These are phyloP conservation scores for Tricholoma sp. DNA, from an alignment of 768 basidiomycete species.

Conservation along the genomic window DNA sequence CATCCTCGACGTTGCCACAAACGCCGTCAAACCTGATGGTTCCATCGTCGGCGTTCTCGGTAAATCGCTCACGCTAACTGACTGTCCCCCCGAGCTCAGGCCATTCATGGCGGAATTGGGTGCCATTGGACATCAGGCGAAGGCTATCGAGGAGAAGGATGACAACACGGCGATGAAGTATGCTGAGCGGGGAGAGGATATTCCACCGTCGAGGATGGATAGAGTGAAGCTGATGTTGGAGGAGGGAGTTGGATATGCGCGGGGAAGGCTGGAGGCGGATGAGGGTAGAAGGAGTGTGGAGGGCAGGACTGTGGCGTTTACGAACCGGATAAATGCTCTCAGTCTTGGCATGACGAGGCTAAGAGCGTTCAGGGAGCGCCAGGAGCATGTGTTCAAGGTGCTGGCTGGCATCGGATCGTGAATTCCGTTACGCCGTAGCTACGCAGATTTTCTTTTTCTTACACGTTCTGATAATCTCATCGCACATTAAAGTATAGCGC, in stretches of 20 bases:
- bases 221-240: constrained; percentile 52
- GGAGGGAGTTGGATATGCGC: constrained; percentile 47
- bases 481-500: background rate
- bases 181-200: constrained; percentile 29
- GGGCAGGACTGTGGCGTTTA: constrained; percentile 63
- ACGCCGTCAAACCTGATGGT: constrained; percentile 43
- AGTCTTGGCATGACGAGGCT: constrained; percentile 67
- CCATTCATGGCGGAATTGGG: constrained; percentile 69
- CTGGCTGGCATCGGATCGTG: constrained; percentile 42
- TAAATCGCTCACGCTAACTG: constrained; percentile 44
- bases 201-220: constrained; percentile 48
- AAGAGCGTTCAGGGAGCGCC: constrained; percentile 66
- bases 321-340: constrained; percentile 72
- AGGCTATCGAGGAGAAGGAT: constrained; percentile 50
- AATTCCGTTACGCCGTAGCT: background rate
- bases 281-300: constrained; percentile 47
- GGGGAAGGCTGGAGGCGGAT: constrained; percentile 19
- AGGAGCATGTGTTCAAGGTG: constrained; percentile 66
- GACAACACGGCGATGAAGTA: constrained; percentile 42
- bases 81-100: constrained; percentile 58
- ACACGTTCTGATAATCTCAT: background rate
- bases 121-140: constrained; percentile 47
- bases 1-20: constrained; percentile 61
- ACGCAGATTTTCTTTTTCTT: background rate
- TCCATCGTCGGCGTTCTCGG: constrained; percentile 56